phyloP scores from a whole-genome alignment of 1,284 basidiomycete genomes.

The Singerocomus inundabilis region DNA sequence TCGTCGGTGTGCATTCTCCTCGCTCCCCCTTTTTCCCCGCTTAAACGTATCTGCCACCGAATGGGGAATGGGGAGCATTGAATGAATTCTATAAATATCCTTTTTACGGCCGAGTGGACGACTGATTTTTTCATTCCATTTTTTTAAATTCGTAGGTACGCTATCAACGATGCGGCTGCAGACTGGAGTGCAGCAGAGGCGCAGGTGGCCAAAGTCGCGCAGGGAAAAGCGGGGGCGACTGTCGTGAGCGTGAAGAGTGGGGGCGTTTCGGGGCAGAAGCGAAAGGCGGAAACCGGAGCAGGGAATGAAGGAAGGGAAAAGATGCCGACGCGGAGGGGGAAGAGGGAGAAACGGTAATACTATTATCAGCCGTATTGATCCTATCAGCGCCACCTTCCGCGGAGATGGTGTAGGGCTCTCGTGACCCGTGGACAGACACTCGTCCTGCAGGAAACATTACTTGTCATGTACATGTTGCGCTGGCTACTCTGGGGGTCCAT shows the following conservation, averaged over 20 bases:
- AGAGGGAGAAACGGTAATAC: conserved; percentile 59
- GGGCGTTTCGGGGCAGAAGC: conserved; percentile 50
- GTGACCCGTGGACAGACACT: too few relatives aligned
- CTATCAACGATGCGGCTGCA: conserved; percentile 65
- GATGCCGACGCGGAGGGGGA: conserved; percentile 55
- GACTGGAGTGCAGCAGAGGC: conserved; percentile 77
- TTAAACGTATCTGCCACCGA: not conserved
- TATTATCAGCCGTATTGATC: not conserved
- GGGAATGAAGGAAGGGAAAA: conserved; percentile 38
- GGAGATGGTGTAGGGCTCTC: not conserved
- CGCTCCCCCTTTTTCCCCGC: conserved; percentile 12
- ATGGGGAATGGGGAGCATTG: not conserved
- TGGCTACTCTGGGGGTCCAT: too few relatives aligned
- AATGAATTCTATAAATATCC: not conserved
- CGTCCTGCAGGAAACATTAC: too few relatives aligned
- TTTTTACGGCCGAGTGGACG: not conserved
- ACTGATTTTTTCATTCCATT: not conserved
- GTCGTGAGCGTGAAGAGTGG: conserved; percentile 72
- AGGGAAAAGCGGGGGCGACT: conserved; percentile 52
- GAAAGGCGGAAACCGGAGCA: conserved; percentile 55
- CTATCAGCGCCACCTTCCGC: too few relatives aligned
- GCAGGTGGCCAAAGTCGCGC: conserved; percentile 57
- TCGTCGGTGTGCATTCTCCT: conserved; percentile 1
- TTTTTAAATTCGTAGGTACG: conserved; percentile 65
- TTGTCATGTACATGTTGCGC: too few relatives aligned